Evolutionary conservation across 2,329 filamentous ascomycete species (phyloP).

Genomic region (Talaromyces sp.): DNA sequence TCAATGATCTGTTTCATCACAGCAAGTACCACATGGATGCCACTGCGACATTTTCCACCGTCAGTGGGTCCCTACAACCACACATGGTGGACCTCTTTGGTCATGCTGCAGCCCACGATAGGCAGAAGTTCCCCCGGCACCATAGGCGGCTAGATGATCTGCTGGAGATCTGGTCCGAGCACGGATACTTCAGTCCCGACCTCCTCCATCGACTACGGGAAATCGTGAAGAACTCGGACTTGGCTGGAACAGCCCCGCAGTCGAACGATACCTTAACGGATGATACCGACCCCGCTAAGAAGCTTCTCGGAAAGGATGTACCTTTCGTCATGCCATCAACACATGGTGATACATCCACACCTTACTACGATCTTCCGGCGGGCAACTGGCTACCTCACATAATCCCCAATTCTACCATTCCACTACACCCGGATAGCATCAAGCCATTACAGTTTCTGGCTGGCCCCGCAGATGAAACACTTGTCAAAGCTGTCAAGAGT

Average conservation of each 20-base stretch:
- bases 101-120: slow-evolving; percentile 56
- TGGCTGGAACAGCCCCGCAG: slow-evolving; percentile 33
- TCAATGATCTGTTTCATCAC: slow-evolving; percentile 79
- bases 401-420: slow-evolving; percentile 71
- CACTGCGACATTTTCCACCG: slow-evolving; percentile 47
- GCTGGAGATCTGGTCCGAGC: slow-evolving; percentile 70
- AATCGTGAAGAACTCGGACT: slow-evolving; percentile 53
- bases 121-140: slow-evolving; percentile 66
- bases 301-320: slow-evolving; percentile 47
- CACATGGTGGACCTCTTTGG: slow-evolving; percentile 65
- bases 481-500: slow-evolving; percentile 69
- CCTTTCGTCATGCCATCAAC: slow-evolving; percentile 73
- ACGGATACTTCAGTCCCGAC: slow-evolving; percentile 61
- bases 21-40: slow-evolving; percentile 55
- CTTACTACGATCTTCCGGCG: slow-evolving; percentile 82
- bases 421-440: slow-evolving; percentile 72
- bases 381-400: slow-evolving; percentile 80
- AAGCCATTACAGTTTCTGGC: slow-evolving; percentile 71
- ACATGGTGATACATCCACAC: slow-evolving; percentile 72
- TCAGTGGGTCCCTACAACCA: slow-evolving; percentile 61
- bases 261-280: slow-evolving; percentile 30
- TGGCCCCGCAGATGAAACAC: slow-evolving; percentile 67
- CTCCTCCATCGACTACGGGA: slow-evolving; percentile 63
- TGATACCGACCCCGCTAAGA: slow-evolving; percentile 46
- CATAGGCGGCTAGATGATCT: slow-evolving; percentile 66